These are phyloP conservation scores for Ascochyta rabiei DNA, from an alignment of 2,329 filamentous ascomycete species.

Conservation along the genomic window DNA sequence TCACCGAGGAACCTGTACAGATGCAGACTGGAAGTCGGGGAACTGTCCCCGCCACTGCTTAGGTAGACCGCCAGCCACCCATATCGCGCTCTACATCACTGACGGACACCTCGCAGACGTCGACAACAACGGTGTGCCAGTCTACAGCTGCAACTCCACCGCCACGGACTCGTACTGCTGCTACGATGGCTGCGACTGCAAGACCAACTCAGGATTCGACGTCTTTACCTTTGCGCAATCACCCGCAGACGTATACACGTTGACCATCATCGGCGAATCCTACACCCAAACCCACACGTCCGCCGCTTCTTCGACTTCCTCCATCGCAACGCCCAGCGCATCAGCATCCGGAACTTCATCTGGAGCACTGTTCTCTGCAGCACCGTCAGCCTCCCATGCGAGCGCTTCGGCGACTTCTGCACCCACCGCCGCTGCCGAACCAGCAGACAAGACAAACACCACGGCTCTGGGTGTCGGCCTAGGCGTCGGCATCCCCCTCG, in stretches of 20 bases:
- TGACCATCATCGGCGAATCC: constrained; percentile 36
- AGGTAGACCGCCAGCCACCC: constrained; percentile 4
- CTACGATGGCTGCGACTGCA: constrained; percentile 34
- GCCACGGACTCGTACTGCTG: constrained; percentile 35
- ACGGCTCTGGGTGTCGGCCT: constrained; percentile 16
- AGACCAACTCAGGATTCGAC: constrained; percentile 19
- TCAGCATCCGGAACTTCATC: constrained; percentile 2
- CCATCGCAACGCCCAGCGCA: constrained; percentile 3
- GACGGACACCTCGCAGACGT: constrained; percentile 23
- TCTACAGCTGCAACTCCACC: constrained; percentile 36
- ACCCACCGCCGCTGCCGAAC: not conserved
- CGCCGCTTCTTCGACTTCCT: constrained; percentile 5
- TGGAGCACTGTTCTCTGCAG: not conserved
- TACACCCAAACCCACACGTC: constrained; percentile 30
- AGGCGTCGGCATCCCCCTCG: constrained; percentile 13
- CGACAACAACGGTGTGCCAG: constrained; percentile 30
- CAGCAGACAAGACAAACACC: constrained; percentile 7
- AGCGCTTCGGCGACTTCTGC: constrained; percentile 4
- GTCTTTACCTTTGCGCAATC: constrained; percentile 25
- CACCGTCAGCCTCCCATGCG: not conserved
- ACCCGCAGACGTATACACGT: constrained; percentile 28
- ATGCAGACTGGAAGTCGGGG: constrained; percentile 30
- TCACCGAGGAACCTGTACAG: constrained; percentile 38
- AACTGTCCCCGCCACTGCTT: constrained; percentile 36
- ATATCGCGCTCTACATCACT: not conserved